These are phyloP conservation scores for Barbarea vulgaris DNA, from an alignment of 345 rosid species.

Conservation along the genomic window DNA sequence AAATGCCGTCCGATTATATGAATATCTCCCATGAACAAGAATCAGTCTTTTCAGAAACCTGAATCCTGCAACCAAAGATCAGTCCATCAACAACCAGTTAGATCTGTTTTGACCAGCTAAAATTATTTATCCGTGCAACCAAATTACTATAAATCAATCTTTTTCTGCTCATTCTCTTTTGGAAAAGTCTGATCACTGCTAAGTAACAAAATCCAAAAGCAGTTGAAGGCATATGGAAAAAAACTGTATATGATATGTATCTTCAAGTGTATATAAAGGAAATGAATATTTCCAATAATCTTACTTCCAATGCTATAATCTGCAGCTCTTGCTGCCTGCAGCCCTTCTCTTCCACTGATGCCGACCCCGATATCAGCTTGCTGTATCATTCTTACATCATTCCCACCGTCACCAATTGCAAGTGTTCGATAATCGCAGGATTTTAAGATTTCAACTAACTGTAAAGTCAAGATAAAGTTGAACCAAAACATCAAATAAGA, in stretches of 20 bases:
- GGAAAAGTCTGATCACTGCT: background rate
- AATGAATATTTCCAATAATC: constrained; percentile 4
- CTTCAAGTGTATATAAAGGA: background rate
- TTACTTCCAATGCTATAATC: constrained; percentile 99
- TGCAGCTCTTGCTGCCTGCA: constrained; percentile 99
- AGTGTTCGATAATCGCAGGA: constrained; percentile 94
- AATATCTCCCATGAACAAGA: constrained; percentile 95
- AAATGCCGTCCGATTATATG: constrained; percentile 96
- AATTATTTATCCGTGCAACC: background rate
- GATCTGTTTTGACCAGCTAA: background rate
- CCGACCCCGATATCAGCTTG: constrained; percentile 99
- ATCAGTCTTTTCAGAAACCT: constrained; percentile 89
- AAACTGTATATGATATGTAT: background rate
- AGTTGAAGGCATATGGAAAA: background rate
- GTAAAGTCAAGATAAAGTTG: constrained; percentile 32
- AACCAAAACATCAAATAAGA: background rate
- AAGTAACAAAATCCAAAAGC: background rate
- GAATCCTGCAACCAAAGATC: constrained; percentile 67
- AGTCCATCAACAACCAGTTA: constrained; percentile 18
- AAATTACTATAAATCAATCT: background rate
- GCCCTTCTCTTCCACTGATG: constrained; percentile 98
- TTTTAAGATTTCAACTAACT: constrained; percentile 91
- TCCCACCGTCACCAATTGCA: constrained; percentile 99
- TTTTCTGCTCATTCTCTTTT: background rate
- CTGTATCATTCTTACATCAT: constrained; percentile 99